These are phyloP conservation scores for Globisporangium spiculum DNA, from an alignment of 352 stramenopile species.

Conservation along the genomic window DNA sequence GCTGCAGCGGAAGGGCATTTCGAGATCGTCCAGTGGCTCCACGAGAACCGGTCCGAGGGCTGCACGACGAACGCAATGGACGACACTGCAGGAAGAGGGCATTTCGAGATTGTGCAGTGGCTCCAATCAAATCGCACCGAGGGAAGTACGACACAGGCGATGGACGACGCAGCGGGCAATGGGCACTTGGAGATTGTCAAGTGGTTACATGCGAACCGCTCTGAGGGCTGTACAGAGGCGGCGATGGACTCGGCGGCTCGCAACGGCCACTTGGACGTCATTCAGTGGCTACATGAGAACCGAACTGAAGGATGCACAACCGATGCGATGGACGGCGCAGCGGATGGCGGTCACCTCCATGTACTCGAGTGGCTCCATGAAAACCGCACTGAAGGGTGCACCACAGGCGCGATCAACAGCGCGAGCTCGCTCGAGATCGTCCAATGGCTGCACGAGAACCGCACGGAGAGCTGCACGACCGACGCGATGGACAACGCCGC, in stretches of 20 bases:
- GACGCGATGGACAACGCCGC: slow-evolving; percentile 31
- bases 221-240: slow-evolving; percentile 28
- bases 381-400: slow-evolving; percentile 19
- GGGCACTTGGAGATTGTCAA: slow-evolving; percentile 28
- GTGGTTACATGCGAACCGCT: slow-evolving; percentile 41
- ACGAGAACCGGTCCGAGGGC: slow-evolving; percentile 20
- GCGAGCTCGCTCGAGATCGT: slow-evolving; percentile 21
- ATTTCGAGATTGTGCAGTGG: slow-evolving; percentile 21
- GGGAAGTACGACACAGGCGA: slow-evolving; percentile 7
- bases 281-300: slow-evolving; percentile 11
- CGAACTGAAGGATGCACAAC: slow-evolving; percentile 4
- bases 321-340: slow-evolving; percentile 26
- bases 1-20: slow-evolving; percentile 25
- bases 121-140: slow-evolving; percentile 12
- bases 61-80: slow-evolving; percentile 22
- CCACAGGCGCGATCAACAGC: slow-evolving; percentile 18
- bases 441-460: slow-evolving; percentile 19
- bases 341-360: slow-evolving; percentile 19
- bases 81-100: slow-evolving; percentile 17
- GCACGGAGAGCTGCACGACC: slow-evolving; percentile 20
- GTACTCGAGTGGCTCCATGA: slow-evolving; percentile 23
- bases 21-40: slow-evolving; percentile 22
- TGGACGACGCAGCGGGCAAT: slow-evolving; percentile 12
- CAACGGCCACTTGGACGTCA: slow-evolving; percentile 9
- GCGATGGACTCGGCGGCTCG: slow-evolving; percentile 16